Evolutionary conservation across 495 filamentous ascomycete genomes (phyloP), one percentile per base, ranked within the genome.

Genomic region (Gamarada debralockiae): DNA sequence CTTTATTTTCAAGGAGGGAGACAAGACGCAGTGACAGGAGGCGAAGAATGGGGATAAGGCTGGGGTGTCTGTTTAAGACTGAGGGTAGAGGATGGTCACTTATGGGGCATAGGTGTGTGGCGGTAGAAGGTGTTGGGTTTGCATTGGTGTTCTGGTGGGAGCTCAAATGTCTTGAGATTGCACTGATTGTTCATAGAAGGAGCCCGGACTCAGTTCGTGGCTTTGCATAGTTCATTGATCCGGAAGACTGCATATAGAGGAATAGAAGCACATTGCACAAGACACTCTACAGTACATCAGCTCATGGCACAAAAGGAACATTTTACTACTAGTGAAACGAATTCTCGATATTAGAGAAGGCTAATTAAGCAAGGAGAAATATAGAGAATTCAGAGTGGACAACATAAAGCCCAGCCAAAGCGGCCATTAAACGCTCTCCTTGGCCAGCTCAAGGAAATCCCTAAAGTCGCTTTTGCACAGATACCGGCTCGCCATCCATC

Each of bases 1-100:
- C 43, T 95, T 73, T 46, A 66, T 81, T 43, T 80, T 76, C 55
- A 67, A 67, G 24, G 40, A 45, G n/a, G n/a, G n/a, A n/a, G n/a
- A n/a, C 34, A 36, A 29, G 39, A 48, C 57, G 7, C 36, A 56
- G 15, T 42, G 53, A 4, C 31, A 55, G 34, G 40, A 14, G 25
- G 38, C 52, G 7, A 53, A 55, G 41, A 39, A 51, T 48, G 43
- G 15, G 49, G 18, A 39, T 1, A 18, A 23, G 21, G 45, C 48
- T 15, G 38, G 49, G 0, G 49, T n/a, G 21, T 41, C 47, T 45
- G 31, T 55, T 4, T 12, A 24, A 29, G 57, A 59, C 46, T 49
- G 41, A 48, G 18, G n/a, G 14, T 1, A 20, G n/a, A 33, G 25
- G 33, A 33, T 31, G 25, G 36, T 48, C 9, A 25, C n/a, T 18